Conservation (phyloP, 495 filamentous ascomycete species). For the Tuber aestivum region DNA sequence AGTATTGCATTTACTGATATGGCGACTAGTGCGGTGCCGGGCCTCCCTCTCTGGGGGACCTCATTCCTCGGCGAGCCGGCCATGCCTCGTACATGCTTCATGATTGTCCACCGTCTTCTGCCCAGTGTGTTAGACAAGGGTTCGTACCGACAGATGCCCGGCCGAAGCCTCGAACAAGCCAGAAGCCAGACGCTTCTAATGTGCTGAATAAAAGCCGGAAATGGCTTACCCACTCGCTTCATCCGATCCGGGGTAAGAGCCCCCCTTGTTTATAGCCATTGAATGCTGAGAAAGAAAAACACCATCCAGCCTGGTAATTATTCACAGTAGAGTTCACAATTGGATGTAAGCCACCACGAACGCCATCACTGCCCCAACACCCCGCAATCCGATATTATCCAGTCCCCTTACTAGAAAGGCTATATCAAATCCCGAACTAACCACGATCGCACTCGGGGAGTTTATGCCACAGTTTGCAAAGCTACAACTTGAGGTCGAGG, state of each 20-base stretch:
- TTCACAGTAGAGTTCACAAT: background rate
- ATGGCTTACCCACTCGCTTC: background rate
- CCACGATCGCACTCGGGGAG: no score
- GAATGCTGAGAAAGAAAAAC: no score
- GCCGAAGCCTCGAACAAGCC: background rate
- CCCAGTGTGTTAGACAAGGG: background rate
- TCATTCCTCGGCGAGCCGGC: background rate
- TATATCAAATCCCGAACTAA: background rate
- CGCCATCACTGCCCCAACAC: background rate
- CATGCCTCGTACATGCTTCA: background rate
- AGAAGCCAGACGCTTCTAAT: background rate
- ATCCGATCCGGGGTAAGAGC: background rate
- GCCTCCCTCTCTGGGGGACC: background rate
- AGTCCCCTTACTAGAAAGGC: background rate
- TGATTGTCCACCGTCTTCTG: background rate
- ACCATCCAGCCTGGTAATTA: background rate
- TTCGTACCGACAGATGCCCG: background rate
- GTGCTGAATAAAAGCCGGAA: background rate
- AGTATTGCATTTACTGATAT: background rate
- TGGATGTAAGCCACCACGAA: no score
- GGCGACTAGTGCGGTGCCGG: background rate
- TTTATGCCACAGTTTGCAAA: background rate
- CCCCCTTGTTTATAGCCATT: no score
- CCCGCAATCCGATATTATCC: background rate
- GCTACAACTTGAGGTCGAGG: no score